Evolutionary conservation across 768 basidiomycete genomes (phyloP), one percentile per base, ranked within the genome.

Genomic region (Dioszegia crocea): DNA sequence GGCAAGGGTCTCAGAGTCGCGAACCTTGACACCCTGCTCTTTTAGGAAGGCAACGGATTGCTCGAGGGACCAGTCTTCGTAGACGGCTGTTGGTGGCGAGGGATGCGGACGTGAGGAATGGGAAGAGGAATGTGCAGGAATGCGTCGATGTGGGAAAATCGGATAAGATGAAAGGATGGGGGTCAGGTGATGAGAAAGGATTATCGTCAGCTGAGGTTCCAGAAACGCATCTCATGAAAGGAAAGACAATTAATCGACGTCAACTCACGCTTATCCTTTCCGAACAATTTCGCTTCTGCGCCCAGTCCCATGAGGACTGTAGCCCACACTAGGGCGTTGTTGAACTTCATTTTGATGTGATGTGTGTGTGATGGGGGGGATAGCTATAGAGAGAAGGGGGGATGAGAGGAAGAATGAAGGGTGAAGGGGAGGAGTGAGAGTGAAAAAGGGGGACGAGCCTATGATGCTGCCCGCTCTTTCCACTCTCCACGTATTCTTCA

Each of bases 1-100:
- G 24, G 79, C 75, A 31, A 79, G 74, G 78, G 68, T 74, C 9
- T 72, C 63, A 26, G 62, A 64, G 49, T 70, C 59, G 17, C 85
- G 84, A 19, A 84, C 73, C 3, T 81, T 77, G 68, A 89, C 80
- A 58, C 82, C 81, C 77, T 87, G 86, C 0, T 84, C 81, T 43
- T 84, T 79, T 55, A 91, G 84, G 86, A 88, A 90, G 30, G 81
- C 74, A 60, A 82, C 80, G 27, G 91, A 82, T 61, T 90, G 81
- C 10, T 80, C 75, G 26, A 81, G 73, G 1, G 86, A 84, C 90
- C 89, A 91, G 51, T 73, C 70, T 44, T 73, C 65, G 47, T 71
- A 73, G 43, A 66, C 66, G 59, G 71, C 75, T 76, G 66, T 44
- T 33, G 27, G 44, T 38, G 43, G 39, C 41, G 44, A 31, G 41